These are phyloP conservation scores for Vitis hybrid DNA, from an alignment of 177 flowering plant species.

Conservation along the genomic window DNA sequence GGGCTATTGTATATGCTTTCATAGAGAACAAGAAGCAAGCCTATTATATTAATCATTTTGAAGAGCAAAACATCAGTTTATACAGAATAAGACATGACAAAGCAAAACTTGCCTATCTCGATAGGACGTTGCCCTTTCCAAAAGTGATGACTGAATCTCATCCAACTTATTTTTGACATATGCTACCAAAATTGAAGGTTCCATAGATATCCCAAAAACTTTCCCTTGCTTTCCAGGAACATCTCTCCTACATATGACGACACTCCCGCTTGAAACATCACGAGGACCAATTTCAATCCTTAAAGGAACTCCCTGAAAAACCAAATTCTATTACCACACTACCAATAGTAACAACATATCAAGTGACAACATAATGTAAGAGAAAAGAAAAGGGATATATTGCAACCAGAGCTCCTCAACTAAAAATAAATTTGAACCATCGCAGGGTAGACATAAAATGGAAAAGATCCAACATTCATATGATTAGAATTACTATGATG, in stretches of 20 bases:
- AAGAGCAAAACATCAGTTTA: not conserved
- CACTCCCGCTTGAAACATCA: slow-evolving; percentile 79
- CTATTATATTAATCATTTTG: not conserved
- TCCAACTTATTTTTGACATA: slow-evolving; percentile 72
- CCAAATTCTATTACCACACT: not conserved
- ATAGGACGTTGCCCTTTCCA: slow-evolving; percentile 62
- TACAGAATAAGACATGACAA: not conserved
- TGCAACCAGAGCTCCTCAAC: not conserved
- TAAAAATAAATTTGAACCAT: no score
- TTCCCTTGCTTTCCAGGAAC: slow-evolving; percentile 94
- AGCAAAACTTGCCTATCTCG: slow-evolving; percentile 59
- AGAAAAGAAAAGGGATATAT: not conserved
- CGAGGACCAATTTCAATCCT: slow-evolving; percentile 98
- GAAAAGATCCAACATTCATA: no score
- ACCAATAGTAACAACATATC: not conserved
- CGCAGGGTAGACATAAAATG: no score
- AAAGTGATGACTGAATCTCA: slow-evolving; percentile 79
- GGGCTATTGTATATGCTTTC: not conserved
- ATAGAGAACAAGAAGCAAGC: not conserved
- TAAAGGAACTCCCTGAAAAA: slow-evolving; percentile 81
- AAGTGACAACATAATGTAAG: not conserved
- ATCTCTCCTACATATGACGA: slow-evolving; percentile 91
- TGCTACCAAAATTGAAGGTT: slow-evolving; percentile 55
- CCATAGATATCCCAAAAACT: slow-evolving; percentile 85
- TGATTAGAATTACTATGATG: no score